Evolutionary conservation across 805 yeast genomes (phyloP).

Genomic region (Starmerella apis): DNA sequence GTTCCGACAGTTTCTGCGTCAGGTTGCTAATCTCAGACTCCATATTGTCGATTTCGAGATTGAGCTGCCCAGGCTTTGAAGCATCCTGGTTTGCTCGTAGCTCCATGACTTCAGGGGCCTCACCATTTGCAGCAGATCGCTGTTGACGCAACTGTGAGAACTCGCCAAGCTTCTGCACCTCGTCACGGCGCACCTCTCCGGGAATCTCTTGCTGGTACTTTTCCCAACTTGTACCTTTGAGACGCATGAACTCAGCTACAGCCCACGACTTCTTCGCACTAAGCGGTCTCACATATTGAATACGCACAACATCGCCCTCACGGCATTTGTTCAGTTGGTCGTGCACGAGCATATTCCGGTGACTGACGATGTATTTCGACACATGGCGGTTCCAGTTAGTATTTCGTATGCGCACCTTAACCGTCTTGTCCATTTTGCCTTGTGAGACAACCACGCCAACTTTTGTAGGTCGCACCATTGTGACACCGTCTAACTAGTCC

Average conservation of each 20-base stretch:
- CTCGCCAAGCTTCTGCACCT: conserved; percentile 43
- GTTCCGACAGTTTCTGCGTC: conserved; percentile 29
- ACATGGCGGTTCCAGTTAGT: conserved; percentile 53
- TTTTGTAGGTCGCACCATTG: conserved; percentile 82
- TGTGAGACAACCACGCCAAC: conserved; percentile 89
- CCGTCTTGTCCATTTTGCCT: conserved; percentile 92
- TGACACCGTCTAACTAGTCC: neutral
- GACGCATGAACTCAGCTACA: conserved; percentile 78
- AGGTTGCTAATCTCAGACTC: conserved; percentile 34
- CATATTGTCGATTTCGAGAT: conserved; percentile 35
- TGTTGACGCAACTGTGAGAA: conserved; percentile 44
- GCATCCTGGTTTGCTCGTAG: conserved; percentile 24
- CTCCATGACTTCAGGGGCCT: conserved; percentile 24
- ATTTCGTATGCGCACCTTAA: conserved; percentile 79
- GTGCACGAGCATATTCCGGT: conserved; percentile 82
- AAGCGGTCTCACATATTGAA: conserved; percentile 71
- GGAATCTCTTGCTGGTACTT: conserved; percentile 66
- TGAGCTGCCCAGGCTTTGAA: conserved; percentile 21
- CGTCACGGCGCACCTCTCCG: conserved; percentile 55
- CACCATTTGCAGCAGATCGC: conserved; percentile 25
- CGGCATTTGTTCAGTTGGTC: conserved; percentile 86
- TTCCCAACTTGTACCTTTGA: conserved; percentile 87
- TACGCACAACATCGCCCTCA: conserved; percentile 92
- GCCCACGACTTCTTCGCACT: conserved; percentile 78
- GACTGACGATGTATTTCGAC: conserved; percentile 50